Evolutionary conservation across 2,329 filamentous ascomycete species (phyloP).

Genomic region (Salinomyces thailandicus): DNA sequence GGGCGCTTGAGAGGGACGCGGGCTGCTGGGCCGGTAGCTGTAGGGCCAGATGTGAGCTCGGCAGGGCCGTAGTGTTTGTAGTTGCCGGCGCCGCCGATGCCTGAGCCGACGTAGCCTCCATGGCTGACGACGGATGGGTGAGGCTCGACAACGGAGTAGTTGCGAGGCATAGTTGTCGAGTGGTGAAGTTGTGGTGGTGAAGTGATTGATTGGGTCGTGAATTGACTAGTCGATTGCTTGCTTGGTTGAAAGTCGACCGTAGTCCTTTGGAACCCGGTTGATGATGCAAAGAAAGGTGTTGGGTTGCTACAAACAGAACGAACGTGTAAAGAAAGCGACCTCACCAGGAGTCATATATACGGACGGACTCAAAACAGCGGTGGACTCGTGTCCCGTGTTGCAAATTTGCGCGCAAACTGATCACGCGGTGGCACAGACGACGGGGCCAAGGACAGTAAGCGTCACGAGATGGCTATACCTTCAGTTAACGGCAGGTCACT

Average conservation of each 20-base stretch:
- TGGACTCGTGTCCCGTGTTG: not conserved
- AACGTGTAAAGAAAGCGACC: too few relatives aligned
- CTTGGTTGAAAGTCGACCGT: too few relatives aligned
- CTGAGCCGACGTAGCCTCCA: conserved; percentile 39
- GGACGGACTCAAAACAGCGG: not conserved
- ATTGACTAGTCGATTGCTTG: too few relatives aligned
- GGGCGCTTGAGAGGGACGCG: conserved; percentile 39
- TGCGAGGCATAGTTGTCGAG: conserved; percentile 22
- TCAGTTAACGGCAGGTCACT: conserved; percentile 13
- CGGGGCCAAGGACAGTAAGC: too few relatives aligned
- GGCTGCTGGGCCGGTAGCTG: conserved; percentile 38
- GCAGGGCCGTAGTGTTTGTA: conserved; percentile 44
- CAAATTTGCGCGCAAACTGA: not conserved
- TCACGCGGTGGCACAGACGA: not conserved
- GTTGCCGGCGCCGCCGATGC: conserved; percentile 51
- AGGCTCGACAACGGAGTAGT: conserved; percentile 50
- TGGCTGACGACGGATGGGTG: conserved; percentile 46
- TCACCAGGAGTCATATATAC: too few relatives aligned
- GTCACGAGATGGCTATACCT: conserved; percentile 5
- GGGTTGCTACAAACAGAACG: too few relatives aligned
- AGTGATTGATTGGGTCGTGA: not conserved
- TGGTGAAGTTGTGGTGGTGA: not conserved
- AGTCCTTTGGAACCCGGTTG: too few relatives aligned
- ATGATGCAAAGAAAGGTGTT: too few relatives aligned
- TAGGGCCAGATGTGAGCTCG: conserved; percentile 40